Conservation (phyloP, 192 early-diverging fungal genomes). For the Pilaira anomala region DNA sequence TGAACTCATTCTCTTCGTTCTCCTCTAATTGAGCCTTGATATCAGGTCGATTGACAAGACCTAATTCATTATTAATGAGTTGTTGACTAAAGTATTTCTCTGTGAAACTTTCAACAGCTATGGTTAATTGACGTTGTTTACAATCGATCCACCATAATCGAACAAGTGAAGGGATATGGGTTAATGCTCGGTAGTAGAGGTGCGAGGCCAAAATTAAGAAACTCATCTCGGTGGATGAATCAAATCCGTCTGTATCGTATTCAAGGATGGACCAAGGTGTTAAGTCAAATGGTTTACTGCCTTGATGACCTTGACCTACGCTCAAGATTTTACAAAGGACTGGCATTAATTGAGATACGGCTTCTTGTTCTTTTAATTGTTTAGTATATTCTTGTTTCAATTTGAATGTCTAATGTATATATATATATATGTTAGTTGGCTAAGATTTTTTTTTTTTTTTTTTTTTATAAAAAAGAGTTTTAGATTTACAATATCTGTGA, state of each 20-base stretch:
- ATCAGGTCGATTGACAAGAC: constrained; percentile 49
- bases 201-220: constrained; percentile 71
- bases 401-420: constrained; percentile 55
- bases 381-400: constrained; percentile 51
- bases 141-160: constrained; percentile 77
- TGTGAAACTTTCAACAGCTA: constrained; percentile 74
- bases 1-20: constrained; percentile 55
- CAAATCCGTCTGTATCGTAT: constrained; percentile 59
- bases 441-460: no score
- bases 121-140: constrained; percentile 69
- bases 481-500: constrained; percentile 64
- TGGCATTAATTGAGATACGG: constrained; percentile 53
- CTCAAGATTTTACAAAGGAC: constrained; percentile 64
- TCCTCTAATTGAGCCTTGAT: constrained; percentile 34
- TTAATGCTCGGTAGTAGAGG: constrained; percentile 63
- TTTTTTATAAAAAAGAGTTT: neutral
- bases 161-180: constrained; percentile 65
- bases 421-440: no score
- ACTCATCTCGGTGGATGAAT: constrained; percentile 45
- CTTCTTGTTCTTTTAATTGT: constrained; percentile 54
- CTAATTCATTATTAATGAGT: constrained; percentile 61
- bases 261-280: constrained; percentile 63
- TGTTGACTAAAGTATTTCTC: constrained; percentile 66
- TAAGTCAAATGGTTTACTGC: constrained; percentile 58
- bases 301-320: constrained; percentile 46